Evolutionary conservation across 2,329 filamentous ascomycete genomes (phyloP).

Genomic region (Chrysoporthe puriensis): DNA sequence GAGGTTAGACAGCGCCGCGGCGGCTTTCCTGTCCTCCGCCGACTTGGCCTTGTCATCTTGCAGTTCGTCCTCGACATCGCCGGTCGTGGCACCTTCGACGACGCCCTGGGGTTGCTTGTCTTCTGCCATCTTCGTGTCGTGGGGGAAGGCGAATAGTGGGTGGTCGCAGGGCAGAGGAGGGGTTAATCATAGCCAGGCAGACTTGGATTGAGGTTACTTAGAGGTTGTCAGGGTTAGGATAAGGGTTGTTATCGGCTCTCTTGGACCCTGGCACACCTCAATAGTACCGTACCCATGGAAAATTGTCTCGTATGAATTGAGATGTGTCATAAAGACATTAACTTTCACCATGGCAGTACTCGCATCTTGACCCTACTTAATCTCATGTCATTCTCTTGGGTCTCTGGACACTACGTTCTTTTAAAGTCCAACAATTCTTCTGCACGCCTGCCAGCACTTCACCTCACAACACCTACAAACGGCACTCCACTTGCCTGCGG

Average conservation of each 20-base stretch:
- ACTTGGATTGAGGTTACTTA: neutral
- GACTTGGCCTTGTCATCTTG: slow-evolving; percentile 56
- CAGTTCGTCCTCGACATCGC: slow-evolving; percentile 62
- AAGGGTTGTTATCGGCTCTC: slow-evolving; percentile 4
- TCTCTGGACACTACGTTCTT: neutral
- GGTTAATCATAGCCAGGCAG: neutral
- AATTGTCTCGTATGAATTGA: neutral
- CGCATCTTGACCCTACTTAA: neutral
- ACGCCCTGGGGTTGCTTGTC: slow-evolving; percentile 61
- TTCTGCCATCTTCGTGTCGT: slow-evolving; percentile 58
- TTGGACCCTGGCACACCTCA: neutral
- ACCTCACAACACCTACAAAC: neutral
- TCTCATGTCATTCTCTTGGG: neutral
- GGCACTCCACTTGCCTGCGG: too few relatives aligned
- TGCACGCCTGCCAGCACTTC: neutral
- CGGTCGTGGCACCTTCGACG: slow-evolving; percentile 62
- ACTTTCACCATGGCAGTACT: neutral
- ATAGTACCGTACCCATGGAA: neutral
- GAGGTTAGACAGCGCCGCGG: slow-evolving; percentile 72
- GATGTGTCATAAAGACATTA: neutral
- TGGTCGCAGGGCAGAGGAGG: slow-evolving; percentile 3
- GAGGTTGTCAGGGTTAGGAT: slow-evolving; percentile 11
- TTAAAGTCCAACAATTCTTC: neutral
- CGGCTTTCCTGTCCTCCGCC: slow-evolving; percentile 78
- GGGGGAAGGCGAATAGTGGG: neutral